Base-by-base conservation (phyloP, 805 yeast species). In the Myxozyma vanderwaltii region DNA sequence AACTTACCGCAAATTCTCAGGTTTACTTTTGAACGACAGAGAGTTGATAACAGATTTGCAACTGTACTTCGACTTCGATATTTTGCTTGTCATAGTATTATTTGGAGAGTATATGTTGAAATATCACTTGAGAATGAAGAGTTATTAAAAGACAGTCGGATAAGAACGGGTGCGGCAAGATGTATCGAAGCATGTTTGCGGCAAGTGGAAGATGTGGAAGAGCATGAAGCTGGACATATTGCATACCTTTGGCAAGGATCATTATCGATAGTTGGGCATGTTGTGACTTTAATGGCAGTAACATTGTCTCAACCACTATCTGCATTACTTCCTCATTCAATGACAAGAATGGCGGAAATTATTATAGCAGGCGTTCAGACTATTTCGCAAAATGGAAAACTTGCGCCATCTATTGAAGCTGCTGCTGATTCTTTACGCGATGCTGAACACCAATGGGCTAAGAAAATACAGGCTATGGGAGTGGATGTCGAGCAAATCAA, bases 211-310 rank as follows among this genome's bases (percentile, higher is more conserved):
- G 41, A 55, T 26, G 19, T 55, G 7, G 57, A 56, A 4, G 60
- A 59, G 24, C 63, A 59, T 27, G 17, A 12, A 3, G 57, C 21
- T 2, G 63, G 63, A 2, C 60, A 56, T 45, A 36, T 55, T 7
- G 50, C 60, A 1, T 59, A 56, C 36, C 27, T 59, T 6, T 59
- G 63, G 63, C 63, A 59, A 38, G 63, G 61, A 17, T 29, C 54
- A n/a, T 53, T 59, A 7, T 54, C 63, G n/a, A 23, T 59, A 24
- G 56, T 38, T 13, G 56, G 47, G 1, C 54, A 46, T 15, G 4
- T 53, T 10, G 39, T 51, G 13, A 55, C 44, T 15, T 38, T 59
- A n/a, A 56, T 59, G 63, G 61, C 59, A 6, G 51, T 59, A 7
- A 33, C 54, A 2, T 13, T 61, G 7, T 51, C 57, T 17, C 45